A percentile compares a stretch with the other conserved stretches of the same genome.
phyloP scores from a whole-genome alignment of 2,329 filamentous ascomycete genomes.

The Gnomoniopsis smithogilvyi region DNA sequence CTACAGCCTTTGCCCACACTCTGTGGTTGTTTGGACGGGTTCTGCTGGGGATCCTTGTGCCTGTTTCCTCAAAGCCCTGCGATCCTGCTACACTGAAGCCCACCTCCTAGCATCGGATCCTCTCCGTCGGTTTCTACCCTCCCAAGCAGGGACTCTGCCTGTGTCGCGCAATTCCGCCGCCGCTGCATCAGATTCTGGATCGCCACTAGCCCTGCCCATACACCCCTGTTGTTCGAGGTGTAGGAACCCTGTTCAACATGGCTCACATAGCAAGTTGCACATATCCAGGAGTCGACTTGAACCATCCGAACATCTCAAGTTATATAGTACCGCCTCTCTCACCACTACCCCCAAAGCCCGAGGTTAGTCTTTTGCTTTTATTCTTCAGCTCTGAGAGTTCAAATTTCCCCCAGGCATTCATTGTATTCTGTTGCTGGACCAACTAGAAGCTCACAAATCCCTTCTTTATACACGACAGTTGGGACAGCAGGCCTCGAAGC shows the following conservation, averaged over 20 bases:
- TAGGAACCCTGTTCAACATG: slow-evolving; percentile 38
- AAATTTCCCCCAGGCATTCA: slow-evolving; percentile 4
- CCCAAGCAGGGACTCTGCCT: slow-evolving; percentile 15
- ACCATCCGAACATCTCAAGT: slow-evolving; percentile 34
- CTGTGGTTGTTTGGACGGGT: slow-evolving; percentile 1
- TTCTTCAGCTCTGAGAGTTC: slow-evolving; percentile 23
- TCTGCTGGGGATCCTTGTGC: slow-evolving; percentile 12
- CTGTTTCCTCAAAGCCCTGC: slow-evolving; percentile 6
- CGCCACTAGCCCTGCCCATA: slow-evolving; percentile 10
- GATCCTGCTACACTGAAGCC: slow-evolving; percentile 4
- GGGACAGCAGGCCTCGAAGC: slow-evolving; percentile 37
- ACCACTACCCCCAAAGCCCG: slow-evolving; percentile 38
- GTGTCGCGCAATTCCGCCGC: slow-evolving; percentile 10
- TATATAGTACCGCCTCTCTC: slow-evolving; percentile 51
- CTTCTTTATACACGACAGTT: slow-evolving; percentile 11
- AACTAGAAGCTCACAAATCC: slow-evolving; percentile 6
- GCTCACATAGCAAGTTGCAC: slow-evolving; percentile 62
- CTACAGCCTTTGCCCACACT: background rate
- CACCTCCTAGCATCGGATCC: slow-evolving; percentile 11
- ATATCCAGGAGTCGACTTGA: slow-evolving; percentile 41
- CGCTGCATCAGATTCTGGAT: slow-evolving; percentile 17
- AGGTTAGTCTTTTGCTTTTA: slow-evolving; percentile 35
- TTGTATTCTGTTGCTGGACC: slow-evolving; percentile 12
- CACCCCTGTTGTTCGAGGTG: slow-evolving; percentile 3
- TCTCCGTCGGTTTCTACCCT: slow-evolving; percentile 5